These are phyloP conservation scores for Lobosporangium transversale DNA, from an alignment of 192 early-diverging fungal genomes.

Conservation along the genomic window DNA sequence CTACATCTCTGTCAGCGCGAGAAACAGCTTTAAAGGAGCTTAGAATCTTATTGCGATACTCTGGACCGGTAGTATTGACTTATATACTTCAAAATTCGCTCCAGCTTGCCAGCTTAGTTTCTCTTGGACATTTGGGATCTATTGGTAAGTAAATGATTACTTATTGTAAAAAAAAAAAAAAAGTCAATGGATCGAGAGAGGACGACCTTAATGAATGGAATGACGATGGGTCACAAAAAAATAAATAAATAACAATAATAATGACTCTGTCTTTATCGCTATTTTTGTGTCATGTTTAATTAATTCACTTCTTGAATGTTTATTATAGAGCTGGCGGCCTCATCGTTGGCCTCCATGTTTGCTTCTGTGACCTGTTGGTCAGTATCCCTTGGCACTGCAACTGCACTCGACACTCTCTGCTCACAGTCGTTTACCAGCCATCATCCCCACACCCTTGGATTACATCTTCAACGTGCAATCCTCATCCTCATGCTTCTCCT, in stretches of 20 bases:
- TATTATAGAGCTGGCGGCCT: conserved; percentile 68
- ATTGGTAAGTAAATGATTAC: background rate
- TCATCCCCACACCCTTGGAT: conserved; percentile 72
- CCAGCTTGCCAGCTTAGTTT: conserved; percentile 70
- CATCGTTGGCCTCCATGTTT: conserved; percentile 78
- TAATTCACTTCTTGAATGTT: background rate
- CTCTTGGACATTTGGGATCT: conserved; percentile 69
- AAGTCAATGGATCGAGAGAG: background rate
- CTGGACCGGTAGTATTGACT: conserved; percentile 65
- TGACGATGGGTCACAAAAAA: too few relatives aligned
- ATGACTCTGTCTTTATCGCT: background rate
- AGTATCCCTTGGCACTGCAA: conserved; percentile 72
- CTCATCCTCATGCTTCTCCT: conserved; percentile 76
- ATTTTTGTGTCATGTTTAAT: background rate
- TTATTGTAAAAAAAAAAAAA: background rate
- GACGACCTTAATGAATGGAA: too few relatives aligned
- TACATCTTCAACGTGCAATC: conserved; percentile 85
- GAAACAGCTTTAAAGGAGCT: conserved; percentile 18
- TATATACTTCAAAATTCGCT: conserved; percentile 76
- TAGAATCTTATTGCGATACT: conserved; percentile 48
- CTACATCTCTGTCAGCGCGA: conserved; percentile 7
- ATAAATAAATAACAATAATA: too few relatives aligned
- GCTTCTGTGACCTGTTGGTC: conserved; percentile 74
- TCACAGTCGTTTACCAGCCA: conserved; percentile 78
- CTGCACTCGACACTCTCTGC: conserved; percentile 82